Base-by-base conservation (phyloP, 2,329 filamentous ascomycete genomes). In the Achaetomium macrosporum region DNA sequence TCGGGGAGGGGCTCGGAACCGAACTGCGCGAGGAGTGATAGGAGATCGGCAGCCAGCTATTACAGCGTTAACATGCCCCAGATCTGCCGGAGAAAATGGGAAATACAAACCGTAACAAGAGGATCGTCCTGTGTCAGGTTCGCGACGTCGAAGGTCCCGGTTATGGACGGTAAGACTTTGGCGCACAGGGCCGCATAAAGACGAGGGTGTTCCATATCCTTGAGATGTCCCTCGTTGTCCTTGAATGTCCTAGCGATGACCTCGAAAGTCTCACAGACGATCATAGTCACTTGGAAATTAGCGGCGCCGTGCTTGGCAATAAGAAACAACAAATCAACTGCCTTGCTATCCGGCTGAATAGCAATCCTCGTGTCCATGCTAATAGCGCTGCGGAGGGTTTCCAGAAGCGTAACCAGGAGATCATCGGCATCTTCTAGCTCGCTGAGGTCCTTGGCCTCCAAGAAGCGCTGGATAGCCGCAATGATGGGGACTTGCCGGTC, bases 351-450 rank as follows among this genome's bases (percentile, higher is more conserved):
- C 13, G 79, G 80, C 0, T 84, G 82, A 19, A 96, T 78, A 19
- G 88, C 85, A 49, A 93, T 82, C 15, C 78, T 77, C 2, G 87
- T 82, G 62, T 96, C 85, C 50, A 96, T 79, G 61, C 85, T 78
- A 63, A 97, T 93, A 29, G 88, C 85, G 61, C 90, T 84, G 47
- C 90, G 82, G 3, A 97, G 76, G 1, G 91, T 87, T 69, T 96
- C 90, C 6, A 92, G 87, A 31, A 99, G 76, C 0, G 91, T 92
- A 13, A 95, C 88, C 60, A 96, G 83, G 50, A 97, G 80, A 68
- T 99, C 93, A 61, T 97, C 92, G 11, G 88, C 88, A 57, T 96
- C 91, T 50, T 87, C 84, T 44, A 95, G 79, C 16, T 96, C 91
- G 48, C 81, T 82, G 45, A 93, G 76, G 63, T 96, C 90, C 66